Base-by-base conservation (phyloP, 1,139 yeast species). In the Hanseniaspora gamundiae region DNA sequence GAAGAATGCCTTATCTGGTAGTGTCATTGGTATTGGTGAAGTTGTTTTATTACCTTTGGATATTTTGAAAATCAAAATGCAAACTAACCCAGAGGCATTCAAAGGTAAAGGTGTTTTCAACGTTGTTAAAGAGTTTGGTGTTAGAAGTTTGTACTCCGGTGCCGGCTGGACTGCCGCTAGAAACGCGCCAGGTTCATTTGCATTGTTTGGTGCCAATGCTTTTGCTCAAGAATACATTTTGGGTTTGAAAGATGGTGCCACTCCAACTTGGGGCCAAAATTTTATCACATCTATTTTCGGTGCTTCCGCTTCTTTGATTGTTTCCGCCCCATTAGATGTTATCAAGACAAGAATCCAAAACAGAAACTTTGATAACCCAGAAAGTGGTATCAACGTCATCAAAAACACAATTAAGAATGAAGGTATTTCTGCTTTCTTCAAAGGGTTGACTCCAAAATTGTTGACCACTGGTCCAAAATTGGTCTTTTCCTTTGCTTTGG, bases 81-180 rank as follows among this genome's bases (percentile, higher is more conserved):
- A 91, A 73, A 91, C 99, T 46, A 91, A 91, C 73, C 99, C 99
- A 13, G 98, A 91, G 66, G 72, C 98, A 21, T 91, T 91, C 76
- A 81, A 80, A 66, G 99, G 99, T 56, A 83, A 98, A 71, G 97
- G 98, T 10, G 87, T 91, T 68, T 49, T 87, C 51, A 82, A 76
- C 66, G 86, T 91, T 57, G 62, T 91, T 51, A 62, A 73, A 45
- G 98, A 91, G 60, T 98, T 93, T 69, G 98, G 98, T 20, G 41
- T 58, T 10, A 74, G 86, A 50, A 87, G 91, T 33, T 73, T 91
- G 57, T 91, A 91, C 71, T 76, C 96, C 64, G 99, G 99, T 53
- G 88, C 97, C 95, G 97, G 97, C 47, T 91, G 99, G 99, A 91
- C 99, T 49, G 95, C 94, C 55, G 99, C 99, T 42, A 80, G 99